A percentile compares a stretch with the other conserved stretches of the same genome.
phyloP scores from a whole-genome alignment of 164 flowering plant genomes.

The Piper longum region DNA sequence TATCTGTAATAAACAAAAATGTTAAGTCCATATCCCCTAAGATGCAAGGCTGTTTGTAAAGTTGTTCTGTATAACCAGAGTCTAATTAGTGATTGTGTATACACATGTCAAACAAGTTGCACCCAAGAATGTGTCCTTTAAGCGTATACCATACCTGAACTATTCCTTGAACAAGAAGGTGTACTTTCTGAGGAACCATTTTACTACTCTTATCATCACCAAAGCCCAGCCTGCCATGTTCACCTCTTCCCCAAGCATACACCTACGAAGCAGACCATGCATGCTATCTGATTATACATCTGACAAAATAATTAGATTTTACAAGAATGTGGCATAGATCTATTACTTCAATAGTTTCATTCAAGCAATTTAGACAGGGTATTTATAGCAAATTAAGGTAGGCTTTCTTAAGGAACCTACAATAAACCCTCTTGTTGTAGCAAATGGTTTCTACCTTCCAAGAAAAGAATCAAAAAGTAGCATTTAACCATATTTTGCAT shows the following conservation, averaged over 20 bases:
- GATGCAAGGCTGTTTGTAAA: too few relatives aligned
- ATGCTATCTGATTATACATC: background rate
- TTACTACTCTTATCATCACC: slow-evolving; percentile 99
- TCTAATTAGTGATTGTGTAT: too few relatives aligned
- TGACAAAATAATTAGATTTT: background rate
- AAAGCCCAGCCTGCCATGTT: slow-evolving; percentile 99
- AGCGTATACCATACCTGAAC: slow-evolving; percentile 47
- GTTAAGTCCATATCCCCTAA: too few relatives aligned
- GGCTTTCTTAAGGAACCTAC: too few relatives aligned
- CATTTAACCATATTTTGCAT: too few relatives aligned
- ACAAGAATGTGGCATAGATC: background rate
- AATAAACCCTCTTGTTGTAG: too few relatives aligned
- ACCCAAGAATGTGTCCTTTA: background rate
- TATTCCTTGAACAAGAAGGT: slow-evolving; percentile 67
- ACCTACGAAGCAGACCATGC: slow-evolving; percentile 30
- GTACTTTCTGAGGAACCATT: slow-evolving; percentile 94
- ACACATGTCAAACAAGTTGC: background rate
- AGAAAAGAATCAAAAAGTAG: too few relatives aligned
- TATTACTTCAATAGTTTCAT: too few relatives aligned
- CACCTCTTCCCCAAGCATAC: slow-evolving; percentile 99
- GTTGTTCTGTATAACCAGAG: too few relatives aligned
- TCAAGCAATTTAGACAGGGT: too few relatives aligned
- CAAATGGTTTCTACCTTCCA: too few relatives aligned
- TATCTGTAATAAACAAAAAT: slow-evolving; percentile 27
- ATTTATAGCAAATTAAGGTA: too few relatives aligned